Evolutionary conservation across 1,284 basidiomycete genomes (phyloP).

Genomic region (Baeospora myosura): DNA sequence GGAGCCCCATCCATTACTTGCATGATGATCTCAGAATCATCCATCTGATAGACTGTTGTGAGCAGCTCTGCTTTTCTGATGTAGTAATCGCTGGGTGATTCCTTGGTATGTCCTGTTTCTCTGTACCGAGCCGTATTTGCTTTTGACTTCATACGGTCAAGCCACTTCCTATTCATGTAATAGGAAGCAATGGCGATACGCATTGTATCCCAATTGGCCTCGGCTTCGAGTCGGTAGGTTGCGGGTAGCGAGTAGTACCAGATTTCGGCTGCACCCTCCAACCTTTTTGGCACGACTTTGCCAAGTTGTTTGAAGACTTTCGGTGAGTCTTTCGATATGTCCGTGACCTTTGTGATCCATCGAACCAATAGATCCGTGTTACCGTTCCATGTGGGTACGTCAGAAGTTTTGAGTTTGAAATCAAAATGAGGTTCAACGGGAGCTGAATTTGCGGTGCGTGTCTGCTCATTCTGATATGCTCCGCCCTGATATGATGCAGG

Average conservation of each 20-base stretch:
- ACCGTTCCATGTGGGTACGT: too few species aligned
- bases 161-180: slow-evolving; percentile 1
- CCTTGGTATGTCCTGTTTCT: slow-evolving; percentile 5
- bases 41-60: slow-evolving; percentile 5
- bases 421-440: slow-evolving; percentile 1
- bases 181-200: background rate
- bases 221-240: background rate
- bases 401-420: slow-evolving; percentile 1
- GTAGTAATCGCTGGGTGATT: slow-evolving; percentile 14
- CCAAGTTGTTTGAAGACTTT: background rate
- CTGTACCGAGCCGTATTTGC: background rate
- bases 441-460: too few species aligned
- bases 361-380: background rate
- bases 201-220: background rate
- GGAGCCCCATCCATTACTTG: slow-evolving; percentile 20
- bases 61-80: slow-evolving; percentile 12
- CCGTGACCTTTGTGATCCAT: background rate
- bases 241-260: background rate
- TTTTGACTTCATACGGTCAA: background rate
- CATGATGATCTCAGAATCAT: slow-evolving; percentile 15
- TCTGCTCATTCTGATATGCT: too few species aligned
- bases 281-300: background rate
- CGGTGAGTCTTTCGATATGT: background rate
- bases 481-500: too few species aligned
- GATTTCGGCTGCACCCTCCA: background rate